These are phyloP conservation scores for Diutina scorzettiae DNA, from an alignment of 1,139 yeast genomes.

Conservation along the genomic window DNA sequence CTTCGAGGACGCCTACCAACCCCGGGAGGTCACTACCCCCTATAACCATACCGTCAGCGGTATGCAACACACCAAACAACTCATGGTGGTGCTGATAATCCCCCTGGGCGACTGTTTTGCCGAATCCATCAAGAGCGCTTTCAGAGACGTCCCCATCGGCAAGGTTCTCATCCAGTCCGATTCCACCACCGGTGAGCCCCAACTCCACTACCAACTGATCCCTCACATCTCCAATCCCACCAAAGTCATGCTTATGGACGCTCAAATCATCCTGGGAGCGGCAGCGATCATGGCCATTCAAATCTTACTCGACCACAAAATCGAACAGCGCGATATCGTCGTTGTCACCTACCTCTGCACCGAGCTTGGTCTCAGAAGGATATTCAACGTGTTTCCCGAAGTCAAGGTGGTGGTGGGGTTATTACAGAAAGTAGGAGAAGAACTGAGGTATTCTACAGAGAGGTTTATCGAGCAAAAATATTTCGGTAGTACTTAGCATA, in stretches of 20 bases:
- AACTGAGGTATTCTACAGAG: slow-evolving; percentile 49
- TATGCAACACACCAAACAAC: slow-evolving; percentile 27
- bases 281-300: slow-evolving; percentile 92
- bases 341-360: slow-evolving; percentile 69
- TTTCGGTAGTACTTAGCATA: slow-evolving; percentile 69
- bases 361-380: slow-evolving; percentile 67
- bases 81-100: slow-evolving; percentile 68
- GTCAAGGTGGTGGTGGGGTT: slow-evolving; percentile 63
- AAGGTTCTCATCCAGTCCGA: slow-evolving; percentile 82
- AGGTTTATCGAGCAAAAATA: slow-evolving; percentile 70
- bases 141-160: slow-evolving; percentile 73
- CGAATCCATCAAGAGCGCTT: slow-evolving; percentile 58
- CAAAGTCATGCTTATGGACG: slow-evolving; percentile 50
- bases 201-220: slow-evolving; percentile 63
- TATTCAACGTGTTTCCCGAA: slow-evolving; percentile 59
- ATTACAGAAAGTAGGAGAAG: slow-evolving; percentile 31
- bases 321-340: slow-evolving; percentile 49
- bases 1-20: slow-evolving; percentile 13
- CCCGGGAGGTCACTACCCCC: slow-evolving; percentile 12
- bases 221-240: slow-evolving; percentile 22
- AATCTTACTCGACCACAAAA: slow-evolving; percentile 73
- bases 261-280: slow-evolving; percentile 86
- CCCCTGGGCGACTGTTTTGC: slow-evolving; percentile 92
- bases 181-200: slow-evolving; percentile 85
- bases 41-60: slow-evolving; percentile 27